Evolutionary conservation across 139 green algal species (phyloP).

Genomic region (Chlamydomonas sphaeroides): DNA sequence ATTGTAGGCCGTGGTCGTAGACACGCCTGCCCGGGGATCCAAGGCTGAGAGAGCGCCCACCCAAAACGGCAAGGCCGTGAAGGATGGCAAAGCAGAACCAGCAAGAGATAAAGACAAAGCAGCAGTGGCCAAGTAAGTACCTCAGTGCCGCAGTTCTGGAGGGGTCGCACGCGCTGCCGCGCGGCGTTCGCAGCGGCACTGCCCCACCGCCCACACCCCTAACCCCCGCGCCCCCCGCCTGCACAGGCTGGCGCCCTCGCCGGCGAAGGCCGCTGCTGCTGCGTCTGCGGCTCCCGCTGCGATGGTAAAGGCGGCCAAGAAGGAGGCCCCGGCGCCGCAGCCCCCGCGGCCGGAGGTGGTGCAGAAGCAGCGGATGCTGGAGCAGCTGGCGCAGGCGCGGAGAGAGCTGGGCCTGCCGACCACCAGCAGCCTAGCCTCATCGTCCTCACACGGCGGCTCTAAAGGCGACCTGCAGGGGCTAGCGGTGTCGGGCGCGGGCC

Average conservation of each 20-base stretch:
- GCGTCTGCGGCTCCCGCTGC: neutral
- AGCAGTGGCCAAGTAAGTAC: slow-evolving; percentile 24
- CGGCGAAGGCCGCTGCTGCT: neutral
- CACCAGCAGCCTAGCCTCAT: neutral
- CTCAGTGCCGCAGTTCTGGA: too few relatives aligned
- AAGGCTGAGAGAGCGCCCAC: neutral
- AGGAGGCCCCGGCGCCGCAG: slow-evolving; percentile 15
- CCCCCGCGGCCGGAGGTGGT: slow-evolving; percentile 18
- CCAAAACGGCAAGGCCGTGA: slow-evolving; percentile 40
- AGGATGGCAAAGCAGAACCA: slow-evolving; percentile 20
- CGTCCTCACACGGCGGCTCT: neutral
- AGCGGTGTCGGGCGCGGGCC: neutral
- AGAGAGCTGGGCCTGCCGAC: slow-evolving; percentile 46
- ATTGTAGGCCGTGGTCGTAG: slow-evolving; percentile 29
- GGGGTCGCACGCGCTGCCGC: too few relatives aligned
- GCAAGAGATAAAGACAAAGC: slow-evolving; percentile 25
- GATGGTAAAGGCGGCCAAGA: slow-evolving; percentile 10
- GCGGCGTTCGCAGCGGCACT: too few relatives aligned
- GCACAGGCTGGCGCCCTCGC: neutral
- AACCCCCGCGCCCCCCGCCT: too few relatives aligned
- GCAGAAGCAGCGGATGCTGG: slow-evolving; percentile 48
- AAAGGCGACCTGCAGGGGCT: slow-evolving; percentile 25
- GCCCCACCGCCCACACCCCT: too few relatives aligned
- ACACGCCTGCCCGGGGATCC: slow-evolving; percentile 24
- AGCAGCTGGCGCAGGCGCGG: slow-evolving; percentile 45